Evolutionary conservation across 768 basidiomycete species (phyloP).

Genomic region (Lyophyllum atratum): DNA sequence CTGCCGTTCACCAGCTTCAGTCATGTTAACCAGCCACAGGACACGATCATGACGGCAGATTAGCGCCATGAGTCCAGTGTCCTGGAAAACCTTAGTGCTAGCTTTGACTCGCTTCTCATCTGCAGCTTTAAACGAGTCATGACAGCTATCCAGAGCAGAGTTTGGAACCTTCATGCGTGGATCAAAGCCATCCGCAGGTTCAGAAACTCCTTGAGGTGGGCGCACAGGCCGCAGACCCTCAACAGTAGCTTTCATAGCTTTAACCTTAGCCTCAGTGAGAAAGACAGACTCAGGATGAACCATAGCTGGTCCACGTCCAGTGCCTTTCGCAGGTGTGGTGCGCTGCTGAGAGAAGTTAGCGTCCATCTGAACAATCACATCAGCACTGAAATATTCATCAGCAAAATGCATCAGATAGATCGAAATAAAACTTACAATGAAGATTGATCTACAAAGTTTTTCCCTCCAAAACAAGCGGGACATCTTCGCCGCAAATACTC

Average conservation of each 20-base stretch:
- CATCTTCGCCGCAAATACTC: too few species aligned
- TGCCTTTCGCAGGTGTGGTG: neutral
- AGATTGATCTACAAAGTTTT: neutral
- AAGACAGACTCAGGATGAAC: neutral
- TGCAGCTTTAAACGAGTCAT: slow-evolving; percentile 31
- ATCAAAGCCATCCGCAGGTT: slow-evolving; percentile 18
- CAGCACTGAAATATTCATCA: neutral
- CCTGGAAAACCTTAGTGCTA: slow-evolving; percentile 27
- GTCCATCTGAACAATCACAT: neutral
- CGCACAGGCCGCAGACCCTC: neutral
- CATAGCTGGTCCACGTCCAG: neutral
- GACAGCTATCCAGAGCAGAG: slow-evolving; percentile 33
- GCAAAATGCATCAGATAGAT: too few species aligned
- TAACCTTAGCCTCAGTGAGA: neutral
- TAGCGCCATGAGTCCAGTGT: slow-evolving; percentile 38
- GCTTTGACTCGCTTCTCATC: slow-evolving; percentile 27
- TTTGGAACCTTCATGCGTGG: slow-evolving; percentile 24
- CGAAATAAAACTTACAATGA: neutral
- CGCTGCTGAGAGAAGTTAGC: neutral
- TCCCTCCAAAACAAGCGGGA: neutral
- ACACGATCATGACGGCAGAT: slow-evolving; percentile 37
- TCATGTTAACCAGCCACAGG: slow-evolving; percentile 38
- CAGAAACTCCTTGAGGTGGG: neutral
- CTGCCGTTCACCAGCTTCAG: slow-evolving; percentile 33
- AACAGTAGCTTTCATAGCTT: neutral